Percentiles rank a stretch among this genome's conserved stretches.
phyloP scores from a whole-genome alignment of 805 yeast genomes.

The Sungouiella blattae region DNA sequence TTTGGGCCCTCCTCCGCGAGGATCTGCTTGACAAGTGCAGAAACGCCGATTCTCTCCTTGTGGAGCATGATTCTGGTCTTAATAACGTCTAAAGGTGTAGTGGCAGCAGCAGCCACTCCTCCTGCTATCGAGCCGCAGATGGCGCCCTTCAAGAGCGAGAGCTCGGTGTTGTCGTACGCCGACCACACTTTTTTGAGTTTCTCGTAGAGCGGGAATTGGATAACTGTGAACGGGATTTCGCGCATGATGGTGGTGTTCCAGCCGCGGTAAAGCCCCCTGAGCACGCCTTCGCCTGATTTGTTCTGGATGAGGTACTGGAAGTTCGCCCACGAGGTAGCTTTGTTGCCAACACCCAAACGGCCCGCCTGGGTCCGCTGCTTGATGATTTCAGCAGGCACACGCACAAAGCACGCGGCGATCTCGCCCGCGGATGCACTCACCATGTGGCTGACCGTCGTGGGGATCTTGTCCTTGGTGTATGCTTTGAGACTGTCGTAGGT shows the following conservation, averaged over 20 bases:
- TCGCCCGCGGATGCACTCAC: slow-evolving; percentile 85
- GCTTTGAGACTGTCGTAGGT: slow-evolving; percentile 78
- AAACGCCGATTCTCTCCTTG: slow-evolving; percentile 44
- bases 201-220: slow-evolving; percentile 94
- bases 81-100: slow-evolving; percentile 77
- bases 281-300: slow-evolving; percentile 70
- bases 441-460: slow-evolving; percentile 65
- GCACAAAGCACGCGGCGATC: slow-evolving; percentile 83
- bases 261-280: slow-evolving; percentile 84
- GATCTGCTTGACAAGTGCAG: slow-evolving; percentile 48
- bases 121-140: slow-evolving; percentile 81
- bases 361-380: slow-evolving; percentile 86
- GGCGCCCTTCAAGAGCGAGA: slow-evolving; percentile 74
- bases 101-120: slow-evolving; percentile 74
- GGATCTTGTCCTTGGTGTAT: slow-evolving; percentile 28
- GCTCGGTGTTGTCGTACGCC: slow-evolving; percentile 31
- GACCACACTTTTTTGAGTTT: slow-evolving; percentile 64
- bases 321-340: slow-evolving; percentile 64
- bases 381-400: slow-evolving; percentile 96
- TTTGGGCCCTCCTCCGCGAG: slow-evolving; percentile 67
- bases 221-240: slow-evolving; percentile 94
- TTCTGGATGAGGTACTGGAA: slow-evolving; percentile 59
- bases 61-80: slow-evolving; percentile 85
- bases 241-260: slow-evolving; percentile 90
- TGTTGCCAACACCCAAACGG: slow-evolving; percentile 27